Evolutionary conservation across 768 basidiomycete species (phyloP).

Genomic region (Naganishia onofrii): DNA sequence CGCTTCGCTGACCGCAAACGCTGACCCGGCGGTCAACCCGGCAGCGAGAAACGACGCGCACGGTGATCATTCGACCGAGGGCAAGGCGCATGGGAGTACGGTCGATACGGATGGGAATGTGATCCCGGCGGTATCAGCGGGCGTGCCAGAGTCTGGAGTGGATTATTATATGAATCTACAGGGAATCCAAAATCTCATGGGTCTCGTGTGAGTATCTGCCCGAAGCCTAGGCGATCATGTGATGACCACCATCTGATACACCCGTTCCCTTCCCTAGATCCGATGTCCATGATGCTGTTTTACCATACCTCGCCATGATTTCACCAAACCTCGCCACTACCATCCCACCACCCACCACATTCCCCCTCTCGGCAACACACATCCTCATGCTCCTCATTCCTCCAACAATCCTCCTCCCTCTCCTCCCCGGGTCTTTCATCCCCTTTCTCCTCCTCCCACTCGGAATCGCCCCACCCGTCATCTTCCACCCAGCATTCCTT

Average conservation of each 20-base stretch:
- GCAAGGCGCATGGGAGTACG: slow-evolving; percentile 18
- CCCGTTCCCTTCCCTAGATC: slow-evolving; percentile 19
- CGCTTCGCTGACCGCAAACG: slow-evolving; percentile 24
- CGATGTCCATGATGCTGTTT: slow-evolving; percentile 31
- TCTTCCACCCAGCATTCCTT: slow-evolving; percentile 49
- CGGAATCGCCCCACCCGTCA: slow-evolving; percentile 41
- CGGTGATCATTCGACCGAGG: not conserved
- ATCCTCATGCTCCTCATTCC: slow-evolving; percentile 44
- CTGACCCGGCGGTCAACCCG: slow-evolving; percentile 21
- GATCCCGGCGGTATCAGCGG: slow-evolving; percentile 41
- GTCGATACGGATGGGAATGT: slow-evolving; percentile 37
- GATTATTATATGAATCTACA: slow-evolving; percentile 86
- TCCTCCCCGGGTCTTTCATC: slow-evolving; percentile 38
- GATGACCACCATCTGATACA: not conserved
- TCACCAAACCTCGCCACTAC: slow-evolving; percentile 23
- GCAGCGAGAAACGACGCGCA: slow-evolving; percentile 8
- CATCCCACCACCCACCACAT: slow-evolving; percentile 31
- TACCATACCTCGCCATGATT: slow-evolving; percentile 32
- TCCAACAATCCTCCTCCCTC: slow-evolving; percentile 44
- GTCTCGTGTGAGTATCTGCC: slow-evolving; percentile 69
- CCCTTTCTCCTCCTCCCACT: slow-evolving; percentile 48
- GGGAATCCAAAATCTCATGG: slow-evolving; percentile 89
- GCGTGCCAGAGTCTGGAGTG: slow-evolving; percentile 62
- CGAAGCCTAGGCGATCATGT: no score
- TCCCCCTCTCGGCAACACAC: slow-evolving; percentile 47